phyloP scores from a whole-genome alignment of 495 filamentous ascomycete species.

The Xylaria scruposa region DNA sequence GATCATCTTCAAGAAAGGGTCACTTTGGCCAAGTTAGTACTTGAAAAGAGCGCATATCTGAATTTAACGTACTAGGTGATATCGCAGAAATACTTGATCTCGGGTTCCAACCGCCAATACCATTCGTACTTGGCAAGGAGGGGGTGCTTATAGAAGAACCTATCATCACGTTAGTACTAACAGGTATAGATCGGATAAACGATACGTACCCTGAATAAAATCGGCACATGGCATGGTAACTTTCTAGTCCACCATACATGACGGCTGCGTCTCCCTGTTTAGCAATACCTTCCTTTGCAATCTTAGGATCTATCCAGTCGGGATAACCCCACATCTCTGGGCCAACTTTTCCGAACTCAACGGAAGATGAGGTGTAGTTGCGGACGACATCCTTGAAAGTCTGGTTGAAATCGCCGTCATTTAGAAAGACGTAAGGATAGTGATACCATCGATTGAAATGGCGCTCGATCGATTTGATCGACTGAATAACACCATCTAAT shows the following conservation, averaged over 20 bases:
- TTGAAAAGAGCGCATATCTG: background rate
- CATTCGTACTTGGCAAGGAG: slow-evolving; percentile 96
- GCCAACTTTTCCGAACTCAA: slow-evolving; percentile 96
- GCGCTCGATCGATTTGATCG: slow-evolving; percentile 95
- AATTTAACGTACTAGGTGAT: slow-evolving; percentile 88
- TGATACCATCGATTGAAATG: slow-evolving; percentile 99
- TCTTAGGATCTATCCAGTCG: slow-evolving; percentile 92
- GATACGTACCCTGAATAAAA: slow-evolving; percentile 91
- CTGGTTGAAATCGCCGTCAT: slow-evolving; percentile 94
- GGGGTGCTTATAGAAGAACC: slow-evolving; percentile 98
- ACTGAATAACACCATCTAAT: slow-evolving; percentile 92
- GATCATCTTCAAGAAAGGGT: slow-evolving; percentile 94
- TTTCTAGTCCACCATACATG: slow-evolving; percentile 99
- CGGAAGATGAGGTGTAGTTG: slow-evolving; percentile 85
- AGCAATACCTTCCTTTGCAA: slow-evolving; percentile 91
- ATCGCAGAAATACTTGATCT: slow-evolving; percentile 99
- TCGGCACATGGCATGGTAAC: slow-evolving; percentile 97
- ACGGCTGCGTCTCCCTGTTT: slow-evolving; percentile 98
- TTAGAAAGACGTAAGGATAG: slow-evolving; percentile 98
- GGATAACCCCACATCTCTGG: slow-evolving; percentile 94
- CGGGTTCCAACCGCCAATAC: slow-evolving; percentile 99
- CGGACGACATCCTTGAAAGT: slow-evolving; percentile 86
- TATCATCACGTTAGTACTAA: slow-evolving; percentile 44
- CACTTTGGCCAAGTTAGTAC: slow-evolving; percentile 59
- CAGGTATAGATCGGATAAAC: background rate